Base-by-base conservation (phyloP, 2,329 filamentous ascomycete species). In the Alternaria solani region DNA sequence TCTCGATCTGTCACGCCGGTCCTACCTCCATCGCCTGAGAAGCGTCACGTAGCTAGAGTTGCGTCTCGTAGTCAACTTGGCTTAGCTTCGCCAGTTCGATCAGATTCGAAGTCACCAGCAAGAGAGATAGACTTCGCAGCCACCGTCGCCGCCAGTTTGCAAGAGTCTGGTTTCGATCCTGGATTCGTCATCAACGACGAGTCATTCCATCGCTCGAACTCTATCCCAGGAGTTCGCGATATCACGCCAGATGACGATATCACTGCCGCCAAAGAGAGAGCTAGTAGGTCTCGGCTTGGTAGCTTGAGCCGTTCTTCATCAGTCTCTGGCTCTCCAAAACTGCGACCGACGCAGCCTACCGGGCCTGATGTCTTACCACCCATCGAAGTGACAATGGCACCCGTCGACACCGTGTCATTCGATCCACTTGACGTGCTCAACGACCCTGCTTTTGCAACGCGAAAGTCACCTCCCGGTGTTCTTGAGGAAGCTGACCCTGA, bases 81-180 rank as follows among this genome's bases (percentile, higher is more conserved):
- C 23, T 60, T 60, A n/a, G 63, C 59, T 9, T 66, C 71, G 32
- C 74, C 76, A 25, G 63, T 70, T n/a, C 67, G 70, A 48, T 64
- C 64, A 20, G 64, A 67, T 47, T 63, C 64, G 5, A 66, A 68
- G 36, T 67, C 71, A 7, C 75, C 76, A 18, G 63, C 71, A 23
- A 68, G 70, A 51, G 79, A 82, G 48, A 77, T 82, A 36, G 82
- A 83, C 61, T 84, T 84, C 55, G 80, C 82, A 25, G 82, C 81
- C 5, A 80, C 81, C 5, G 68, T 84, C 7, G 81, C 81, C 23
- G 81, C 81, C 51, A 81, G 81, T 30, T 66, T 84, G 14, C 75
- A 79, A 57, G 78, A 81, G 51, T 81, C 80, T 26, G 82, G 82
- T 32, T 84, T 84, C 64, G 74, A 83, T 64, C 76, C 81, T 5